Evolutionary conservation across 805 yeast species (phyloP).

Genomic region (Cephaloascus albidus): DNA sequence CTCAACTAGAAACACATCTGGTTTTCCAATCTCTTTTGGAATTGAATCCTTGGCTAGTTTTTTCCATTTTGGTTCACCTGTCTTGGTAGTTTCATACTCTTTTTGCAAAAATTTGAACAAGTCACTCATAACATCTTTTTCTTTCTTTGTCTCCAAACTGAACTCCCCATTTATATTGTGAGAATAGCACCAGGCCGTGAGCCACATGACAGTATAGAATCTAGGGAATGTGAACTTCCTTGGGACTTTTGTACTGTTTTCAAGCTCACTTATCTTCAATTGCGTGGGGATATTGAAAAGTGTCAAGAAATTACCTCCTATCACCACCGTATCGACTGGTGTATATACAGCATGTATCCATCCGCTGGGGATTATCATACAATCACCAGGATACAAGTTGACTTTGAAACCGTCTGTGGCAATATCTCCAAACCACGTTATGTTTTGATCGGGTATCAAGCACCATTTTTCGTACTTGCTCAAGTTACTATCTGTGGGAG

Average conservation of each 20-base stretch:
- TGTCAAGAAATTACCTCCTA: constrained; percentile 85
- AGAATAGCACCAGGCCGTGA: constrained; percentile 40
- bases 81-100: background rate
- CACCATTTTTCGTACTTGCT: constrained; percentile 67
- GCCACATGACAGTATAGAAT: constrained; percentile 65
- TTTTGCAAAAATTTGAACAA: background rate
- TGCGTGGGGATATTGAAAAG: constrained; percentile 54
- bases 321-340: constrained; percentile 68
- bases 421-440: constrained; percentile 55
- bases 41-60: background rate
- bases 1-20: background rate
- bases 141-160: constrained; percentile 7
- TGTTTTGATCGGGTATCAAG: constrained; percentile 48
- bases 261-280: constrained; percentile 51
- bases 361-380: constrained; percentile 79
- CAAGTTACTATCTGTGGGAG: constrained; percentile 63
- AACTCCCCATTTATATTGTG: constrained; percentile 11
- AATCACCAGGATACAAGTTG: constrained; percentile 52
- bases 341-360: constrained; percentile 92
- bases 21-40: background rate
- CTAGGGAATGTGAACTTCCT: constrained; percentile 70
- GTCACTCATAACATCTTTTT: background rate
- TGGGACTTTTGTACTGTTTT: constrained; percentile 62
- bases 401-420: constrained; percentile 41
- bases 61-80: background rate